Conservation (phyloP, 176 grass and related monocot genomes). For the Musa schizocarpa region DNA sequence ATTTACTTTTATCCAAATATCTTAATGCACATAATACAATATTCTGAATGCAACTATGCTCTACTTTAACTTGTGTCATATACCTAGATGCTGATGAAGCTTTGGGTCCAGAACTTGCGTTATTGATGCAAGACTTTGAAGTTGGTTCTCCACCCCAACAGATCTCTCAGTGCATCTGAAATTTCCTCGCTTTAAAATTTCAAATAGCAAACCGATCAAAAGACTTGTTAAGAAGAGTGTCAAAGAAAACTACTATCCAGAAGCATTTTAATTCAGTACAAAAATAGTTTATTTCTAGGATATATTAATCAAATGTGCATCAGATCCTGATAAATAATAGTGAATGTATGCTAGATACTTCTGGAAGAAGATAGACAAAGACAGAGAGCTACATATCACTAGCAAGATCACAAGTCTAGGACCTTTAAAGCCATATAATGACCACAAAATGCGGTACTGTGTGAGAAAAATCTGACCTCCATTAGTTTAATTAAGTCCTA, state of each 20-base stretch:
- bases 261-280: not conserved
- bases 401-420: no score
- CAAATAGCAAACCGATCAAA: conserved; percentile 30
- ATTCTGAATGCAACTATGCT: not conserved
- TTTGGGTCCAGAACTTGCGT: conserved; percentile 95
- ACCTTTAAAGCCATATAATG: no score
- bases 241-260: not conserved
- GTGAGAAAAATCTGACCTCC: no score
- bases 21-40: not conserved
- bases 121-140: conserved; percentile 88
- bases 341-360: not conserved
- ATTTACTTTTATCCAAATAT: not conserved
- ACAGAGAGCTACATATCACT: no score
- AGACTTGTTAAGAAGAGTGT: not conserved
- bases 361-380: not conserved
- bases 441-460: no score
- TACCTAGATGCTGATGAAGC: conserved; percentile 95
- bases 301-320: not conserved
- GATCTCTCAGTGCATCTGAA: conserved; percentile 97
- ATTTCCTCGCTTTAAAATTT: conserved; percentile 89
- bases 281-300: not conserved
- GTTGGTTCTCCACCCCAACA: conserved; percentile 84
- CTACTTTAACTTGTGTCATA: not conserved
- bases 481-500: no score
- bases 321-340: not conserved